Evolutionary conservation across 164 flowering plant genomes (phyloP).

Genomic region (Vitis riparia): DNA sequence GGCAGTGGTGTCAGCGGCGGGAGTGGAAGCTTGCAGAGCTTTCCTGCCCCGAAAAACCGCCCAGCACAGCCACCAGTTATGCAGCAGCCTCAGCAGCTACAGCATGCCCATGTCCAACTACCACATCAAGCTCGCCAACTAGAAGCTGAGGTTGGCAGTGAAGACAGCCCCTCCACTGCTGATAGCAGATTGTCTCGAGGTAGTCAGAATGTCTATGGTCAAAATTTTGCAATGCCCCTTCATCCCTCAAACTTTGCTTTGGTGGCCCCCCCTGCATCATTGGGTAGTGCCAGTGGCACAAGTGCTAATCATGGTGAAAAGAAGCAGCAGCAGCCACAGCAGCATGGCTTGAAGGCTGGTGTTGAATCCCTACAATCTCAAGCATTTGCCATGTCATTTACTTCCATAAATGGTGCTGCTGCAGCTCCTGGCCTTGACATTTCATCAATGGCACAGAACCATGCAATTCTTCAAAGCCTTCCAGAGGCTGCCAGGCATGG

Average conservation of each 20-base stretch:
- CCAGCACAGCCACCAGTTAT: slow-evolving; percentile 33
- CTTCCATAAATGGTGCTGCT: slow-evolving; percentile 53
- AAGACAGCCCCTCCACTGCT: slow-evolving; percentile 74
- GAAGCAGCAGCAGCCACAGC: slow-evolving; percentile 47
- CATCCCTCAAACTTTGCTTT: slow-evolving; percentile 68
- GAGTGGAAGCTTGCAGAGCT: slow-evolving; percentile 47
- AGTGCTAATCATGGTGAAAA: slow-evolving; percentile 40
- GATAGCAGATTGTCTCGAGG: slow-evolving; percentile 64
- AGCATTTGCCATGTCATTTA: slow-evolving; percentile 82
- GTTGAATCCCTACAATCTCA: slow-evolving; percentile 62
- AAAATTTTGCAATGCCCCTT: slow-evolving; percentile 59
- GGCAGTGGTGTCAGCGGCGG: slow-evolving; percentile 35
- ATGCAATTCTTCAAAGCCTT: slow-evolving; percentile 59
- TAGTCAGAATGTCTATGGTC: slow-evolving; percentile 54
- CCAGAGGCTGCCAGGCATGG: slow-evolving; percentile 69
- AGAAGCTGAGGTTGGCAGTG: slow-evolving; percentile 55
- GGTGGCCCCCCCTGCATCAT: slow-evolving; percentile 44
- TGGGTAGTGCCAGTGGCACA: slow-evolving; percentile 25
- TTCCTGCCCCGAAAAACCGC: slow-evolving; percentile 48
- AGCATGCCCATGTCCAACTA: slow-evolving; percentile 29
- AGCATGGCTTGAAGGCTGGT: slow-evolving; percentile 53
- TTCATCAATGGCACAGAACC: slow-evolving; percentile 65
- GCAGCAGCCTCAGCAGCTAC: slow-evolving; percentile 41
- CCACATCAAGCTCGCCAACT: slow-evolving; percentile 49
- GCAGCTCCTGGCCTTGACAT: slow-evolving; percentile 63